Evolutionary conservation across 2,329 filamentous ascomycete genomes (phyloP).

Genomic region (Nothophoma quercina): DNA sequence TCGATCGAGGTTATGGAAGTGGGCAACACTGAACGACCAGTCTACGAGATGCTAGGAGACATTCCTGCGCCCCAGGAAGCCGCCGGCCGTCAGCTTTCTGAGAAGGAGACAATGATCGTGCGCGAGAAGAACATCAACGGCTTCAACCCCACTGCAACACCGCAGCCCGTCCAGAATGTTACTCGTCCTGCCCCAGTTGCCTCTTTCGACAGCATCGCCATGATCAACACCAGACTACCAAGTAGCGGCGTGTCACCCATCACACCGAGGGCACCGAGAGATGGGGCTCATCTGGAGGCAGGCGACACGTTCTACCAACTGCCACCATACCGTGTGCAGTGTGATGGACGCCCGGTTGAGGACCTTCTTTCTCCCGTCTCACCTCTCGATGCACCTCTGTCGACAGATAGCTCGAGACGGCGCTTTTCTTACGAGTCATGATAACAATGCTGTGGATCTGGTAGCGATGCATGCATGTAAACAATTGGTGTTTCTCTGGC

Average conservation of each 20-base stretch:
- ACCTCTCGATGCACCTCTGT: constrained; percentile 38
- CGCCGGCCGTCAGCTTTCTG: constrained; percentile 55
- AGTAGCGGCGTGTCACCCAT: constrained; percentile 34
- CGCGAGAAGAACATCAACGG: constrained; percentile 58
- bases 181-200: constrained; percentile 5
- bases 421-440: constrained; percentile 51
- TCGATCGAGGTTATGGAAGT: constrained; percentile 37
- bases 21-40: constrained; percentile 46
- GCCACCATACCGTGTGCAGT: constrained; percentile 26
- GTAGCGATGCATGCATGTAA: neutral
- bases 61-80: constrained; percentile 62
- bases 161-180: constrained; percentile 13
- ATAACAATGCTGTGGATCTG: constrained; percentile 8
- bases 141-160: constrained; percentile 42
- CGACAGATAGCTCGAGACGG: constrained; percentile 36
- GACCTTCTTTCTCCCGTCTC: constrained; percentile 46
- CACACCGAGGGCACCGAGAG: constrained; percentile 42
- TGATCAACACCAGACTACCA: constrained; percentile 37
- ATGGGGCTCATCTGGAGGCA: constrained; percentile 43
- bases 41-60: constrained; percentile 63
- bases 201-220: constrained; percentile 30
- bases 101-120: constrained; percentile 58
- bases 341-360: constrained; percentile 34
- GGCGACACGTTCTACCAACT: constrained; percentile 42
- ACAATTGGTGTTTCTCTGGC: neutral